Evolutionary conservation across 441 rosid species (phyloP).

Genomic region (Raphanus hybrid): DNA sequence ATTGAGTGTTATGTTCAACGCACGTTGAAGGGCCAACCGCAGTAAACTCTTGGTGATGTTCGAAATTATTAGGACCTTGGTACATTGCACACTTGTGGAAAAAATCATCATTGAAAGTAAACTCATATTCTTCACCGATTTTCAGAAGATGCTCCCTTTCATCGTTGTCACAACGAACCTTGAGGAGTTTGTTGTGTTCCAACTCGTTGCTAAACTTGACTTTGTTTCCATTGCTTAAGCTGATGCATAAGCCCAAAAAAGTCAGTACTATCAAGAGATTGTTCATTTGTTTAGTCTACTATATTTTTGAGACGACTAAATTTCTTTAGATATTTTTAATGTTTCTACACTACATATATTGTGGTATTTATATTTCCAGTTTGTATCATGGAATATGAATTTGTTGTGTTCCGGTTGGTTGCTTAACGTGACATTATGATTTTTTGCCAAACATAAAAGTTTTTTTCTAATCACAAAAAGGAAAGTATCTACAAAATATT

Average conservation of each 20-base stretch:
- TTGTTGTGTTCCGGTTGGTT: too few species aligned
- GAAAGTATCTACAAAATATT: too few species aligned
- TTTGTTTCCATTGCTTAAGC: conserved; percentile 23
- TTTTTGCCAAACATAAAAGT: neutral
- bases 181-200: conserved; percentile 36
- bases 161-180: conserved; percentile 11
- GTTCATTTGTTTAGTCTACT: conserved; percentile 1
- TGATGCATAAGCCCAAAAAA: neutral
- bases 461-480: too few species aligned
- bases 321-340: neutral
- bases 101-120: conserved; percentile 8
- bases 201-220: conserved; percentile 25
- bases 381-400: too few species aligned
- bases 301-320: neutral
- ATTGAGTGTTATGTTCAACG: too few species aligned
- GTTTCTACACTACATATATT: neutral
- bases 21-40: too few species aligned
- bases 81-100: neutral
- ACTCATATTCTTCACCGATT: conserved; percentile 22
- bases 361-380: too few species aligned
- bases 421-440: neutral
- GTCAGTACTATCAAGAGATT: neutral
- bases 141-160: conserved; percentile 2
- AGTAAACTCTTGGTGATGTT: conserved; percentile 11
- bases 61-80: conserved; percentile 31